phyloP scores from a whole-genome alignment of 1,139 yeast species.

The Magnusiomyces magnusii region DNA sequence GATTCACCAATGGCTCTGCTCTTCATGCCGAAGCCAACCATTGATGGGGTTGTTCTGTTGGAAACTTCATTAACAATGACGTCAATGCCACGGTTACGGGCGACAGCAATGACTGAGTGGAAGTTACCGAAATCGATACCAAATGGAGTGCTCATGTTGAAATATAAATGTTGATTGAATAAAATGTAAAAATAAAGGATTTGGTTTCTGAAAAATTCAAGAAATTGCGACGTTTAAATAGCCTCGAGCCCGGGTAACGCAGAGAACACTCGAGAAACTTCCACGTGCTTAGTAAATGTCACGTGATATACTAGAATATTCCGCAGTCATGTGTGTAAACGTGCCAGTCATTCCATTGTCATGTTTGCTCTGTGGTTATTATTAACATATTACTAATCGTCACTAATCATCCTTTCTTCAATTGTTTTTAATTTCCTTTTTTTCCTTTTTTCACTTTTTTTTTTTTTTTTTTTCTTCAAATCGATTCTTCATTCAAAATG shows the following conservation, averaged over 20 bases:
- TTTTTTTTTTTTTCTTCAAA: neutral
- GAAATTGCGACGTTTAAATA: too few species aligned
- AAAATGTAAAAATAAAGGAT: neutral
- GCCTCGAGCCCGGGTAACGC: neutral
- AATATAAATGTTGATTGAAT: neutral
- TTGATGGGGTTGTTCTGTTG: slow-evolving; percentile 91
- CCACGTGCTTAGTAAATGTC: too few species aligned
- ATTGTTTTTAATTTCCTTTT: too few species aligned
- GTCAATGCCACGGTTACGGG: slow-evolving; percentile 98
- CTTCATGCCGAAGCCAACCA: slow-evolving; percentile 87
- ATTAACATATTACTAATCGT: too few species aligned
- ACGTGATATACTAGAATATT: too few species aligned
- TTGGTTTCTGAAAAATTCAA: neutral
- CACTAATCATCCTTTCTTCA: too few species aligned
- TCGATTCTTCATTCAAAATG: slow-evolving; percentile 20
- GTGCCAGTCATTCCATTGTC: too few species aligned
- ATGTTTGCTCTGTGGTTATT: too few species aligned
- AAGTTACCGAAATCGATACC: slow-evolving; percentile 98
- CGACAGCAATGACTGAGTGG: slow-evolving; percentile 85
- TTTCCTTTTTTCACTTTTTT: neutral
- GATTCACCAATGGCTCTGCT: slow-evolving; percentile 91
- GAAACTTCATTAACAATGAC: slow-evolving; percentile 98
- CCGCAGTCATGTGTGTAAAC: too few species aligned
- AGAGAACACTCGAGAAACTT: neutral
- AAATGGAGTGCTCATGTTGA: slow-evolving; percentile 74